phyloP scores from a whole-genome alignment of 179 eudicot species.

The Heliamphora pulchella region DNA sequence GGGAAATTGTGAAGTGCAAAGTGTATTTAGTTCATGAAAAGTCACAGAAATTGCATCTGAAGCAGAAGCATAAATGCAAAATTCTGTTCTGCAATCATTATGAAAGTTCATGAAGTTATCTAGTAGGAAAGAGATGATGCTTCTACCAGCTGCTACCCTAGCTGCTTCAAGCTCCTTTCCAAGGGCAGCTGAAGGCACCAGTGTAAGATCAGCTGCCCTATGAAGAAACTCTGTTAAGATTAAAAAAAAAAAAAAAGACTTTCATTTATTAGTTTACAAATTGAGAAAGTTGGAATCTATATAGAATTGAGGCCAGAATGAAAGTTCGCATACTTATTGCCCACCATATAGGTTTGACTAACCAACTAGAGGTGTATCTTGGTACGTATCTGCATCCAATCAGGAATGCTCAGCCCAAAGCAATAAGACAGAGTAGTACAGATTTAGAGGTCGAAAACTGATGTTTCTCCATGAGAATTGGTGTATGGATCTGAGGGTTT shows the following conservation, averaged over 20 bases:
- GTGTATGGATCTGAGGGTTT: neutral
- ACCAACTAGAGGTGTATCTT: constrained; percentile 93
- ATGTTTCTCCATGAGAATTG: neutral
- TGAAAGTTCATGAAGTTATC: constrained; percentile 1
- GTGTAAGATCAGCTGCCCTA: constrained; percentile 82
- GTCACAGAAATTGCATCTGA: neutral
- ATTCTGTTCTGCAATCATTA: neutral
- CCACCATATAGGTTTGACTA: constrained; percentile 95
- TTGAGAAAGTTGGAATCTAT: neutral
- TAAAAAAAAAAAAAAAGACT: neutral
- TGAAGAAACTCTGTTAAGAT: constrained; percentile 72
- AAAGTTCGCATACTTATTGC: constrained; percentile 42
- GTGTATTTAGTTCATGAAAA: neutral
- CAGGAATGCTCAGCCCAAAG: constrained; percentile 8
- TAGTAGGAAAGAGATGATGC: neutral
- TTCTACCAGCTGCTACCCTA: constrained; percentile 68
- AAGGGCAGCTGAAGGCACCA: constrained; percentile 94
- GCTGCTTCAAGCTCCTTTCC: constrained; percentile 81
- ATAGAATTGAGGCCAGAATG: neutral
- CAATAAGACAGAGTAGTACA: neutral
- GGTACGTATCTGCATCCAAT: constrained; percentile 71
- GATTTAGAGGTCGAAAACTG: neutral
- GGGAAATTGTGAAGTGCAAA: neutral
- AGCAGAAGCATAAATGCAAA: neutral
- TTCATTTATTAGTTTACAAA: neutral